Conservation (phyloP, 106 monocot genomes). For the Allium sativum region DNA sequence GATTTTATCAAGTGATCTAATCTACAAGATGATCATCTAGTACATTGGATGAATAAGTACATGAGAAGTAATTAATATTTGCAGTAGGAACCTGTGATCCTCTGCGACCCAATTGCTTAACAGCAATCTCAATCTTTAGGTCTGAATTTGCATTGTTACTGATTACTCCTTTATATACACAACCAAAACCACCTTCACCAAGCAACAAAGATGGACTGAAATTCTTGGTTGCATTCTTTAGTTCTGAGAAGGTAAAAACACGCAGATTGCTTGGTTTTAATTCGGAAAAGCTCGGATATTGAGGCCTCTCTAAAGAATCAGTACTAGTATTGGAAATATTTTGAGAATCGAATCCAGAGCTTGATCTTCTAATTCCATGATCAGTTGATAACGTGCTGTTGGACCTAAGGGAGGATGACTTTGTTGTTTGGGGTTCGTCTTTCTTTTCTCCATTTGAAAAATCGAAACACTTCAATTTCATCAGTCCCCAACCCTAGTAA, state of each 20-base stretch:
- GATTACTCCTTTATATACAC: slow-evolving; percentile 61
- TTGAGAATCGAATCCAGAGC: slow-evolving; percentile 39
- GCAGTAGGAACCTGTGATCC: slow-evolving; percentile 9
- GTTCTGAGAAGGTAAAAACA: slow-evolving; percentile 54
- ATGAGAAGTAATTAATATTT: too few species aligned
- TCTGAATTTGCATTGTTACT: slow-evolving; percentile 29
- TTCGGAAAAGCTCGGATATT: slow-evolving; percentile 30
- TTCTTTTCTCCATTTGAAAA: slow-evolving; percentile 45
- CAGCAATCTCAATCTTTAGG: slow-evolving; percentile 45
- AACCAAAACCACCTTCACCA: slow-evolving; percentile 91
- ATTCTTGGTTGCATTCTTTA: slow-evolving; percentile 59
- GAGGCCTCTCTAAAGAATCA: slow-evolving; percentile 40
- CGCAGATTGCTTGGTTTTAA: slow-evolving; percentile 36
- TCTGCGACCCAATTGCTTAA: slow-evolving; percentile 49
- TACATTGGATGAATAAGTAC: too few species aligned
- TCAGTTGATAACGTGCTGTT: slow-evolving; percentile 50
- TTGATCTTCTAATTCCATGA: slow-evolving; percentile 41
- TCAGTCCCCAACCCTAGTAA: too few species aligned
- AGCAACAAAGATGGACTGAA: slow-evolving; percentile 77
- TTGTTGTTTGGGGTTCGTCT: slow-evolving; percentile 16
- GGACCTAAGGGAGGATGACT: slow-evolving; percentile 28
- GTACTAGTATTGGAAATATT: slow-evolving; percentile 30
- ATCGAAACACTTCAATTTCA: slow-evolving; percentile 57
- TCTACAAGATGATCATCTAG: too few species aligned
- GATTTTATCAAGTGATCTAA: too few species aligned